Conservation (phyloP, 306 rosid genomes). For the Vachellia collinsii region DNA sequence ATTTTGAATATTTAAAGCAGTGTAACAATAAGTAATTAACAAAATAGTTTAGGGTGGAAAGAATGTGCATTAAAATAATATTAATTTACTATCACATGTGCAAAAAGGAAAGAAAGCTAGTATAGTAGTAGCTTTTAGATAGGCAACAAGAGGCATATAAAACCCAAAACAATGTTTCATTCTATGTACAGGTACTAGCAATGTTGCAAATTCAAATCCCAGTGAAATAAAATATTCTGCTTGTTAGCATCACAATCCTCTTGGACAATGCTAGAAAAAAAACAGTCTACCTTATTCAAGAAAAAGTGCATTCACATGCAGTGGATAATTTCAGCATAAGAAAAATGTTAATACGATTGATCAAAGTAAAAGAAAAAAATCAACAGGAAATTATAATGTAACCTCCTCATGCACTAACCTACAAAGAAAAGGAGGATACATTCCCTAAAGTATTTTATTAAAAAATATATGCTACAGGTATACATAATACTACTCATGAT, state of each 20-base stretch:
- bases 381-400: conserved; percentile 4
- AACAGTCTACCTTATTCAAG: background rate
- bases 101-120: conserved; percentile 29
- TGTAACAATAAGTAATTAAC: conserved; percentile 9
- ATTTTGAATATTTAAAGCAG: conserved; percentile 16
- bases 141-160: conserved; percentile 12
- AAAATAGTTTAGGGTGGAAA: conserved; percentile 26
- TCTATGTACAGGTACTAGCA: background rate
- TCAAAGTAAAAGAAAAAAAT: conserved; percentile 5
- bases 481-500: background rate
- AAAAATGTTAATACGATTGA: background rate
- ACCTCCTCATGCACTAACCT: background rate
- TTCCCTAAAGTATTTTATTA: conserved; percentile 9
- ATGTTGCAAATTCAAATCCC: conserved; percentile 9
- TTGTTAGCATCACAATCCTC: background rate
- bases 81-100: conserved; percentile 16
- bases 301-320: background rate
- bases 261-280: background rate
- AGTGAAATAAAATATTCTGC: conserved; percentile 10
- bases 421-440: conserved; percentile 6
- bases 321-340: background rate
- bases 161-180: conserved; percentile 12
- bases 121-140: conserved; percentile 25
- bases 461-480: background rate
- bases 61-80: conserved; percentile 14